Evolutionary conservation across 2,329 filamentous ascomycete species (phyloP).

Genomic region (Amesomyces nigricolor): DNA sequence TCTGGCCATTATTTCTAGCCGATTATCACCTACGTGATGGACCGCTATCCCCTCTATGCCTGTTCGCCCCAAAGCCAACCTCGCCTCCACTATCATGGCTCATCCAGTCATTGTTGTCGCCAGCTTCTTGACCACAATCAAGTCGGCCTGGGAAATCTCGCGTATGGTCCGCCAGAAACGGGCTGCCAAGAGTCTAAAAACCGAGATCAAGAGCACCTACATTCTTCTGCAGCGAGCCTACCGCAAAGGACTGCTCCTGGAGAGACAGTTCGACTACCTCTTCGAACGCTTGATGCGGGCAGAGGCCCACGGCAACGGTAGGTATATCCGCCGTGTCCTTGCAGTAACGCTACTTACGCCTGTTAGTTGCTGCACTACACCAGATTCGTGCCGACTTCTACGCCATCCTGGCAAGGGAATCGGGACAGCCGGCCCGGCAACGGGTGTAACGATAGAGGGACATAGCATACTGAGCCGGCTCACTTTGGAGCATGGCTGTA

Average conservation of each 20-base stretch:
- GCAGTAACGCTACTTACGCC: not conserved
- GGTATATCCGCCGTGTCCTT: not conserved
- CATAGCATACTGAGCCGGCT: not conserved
- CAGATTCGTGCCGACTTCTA: not conserved
- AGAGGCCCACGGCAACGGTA: constrained; percentile 8
- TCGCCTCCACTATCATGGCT: constrained; percentile 5
- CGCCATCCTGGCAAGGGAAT: not conserved
- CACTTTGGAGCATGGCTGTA: not conserved
- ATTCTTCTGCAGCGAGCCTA: constrained; percentile 11
- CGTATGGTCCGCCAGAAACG: constrained; percentile 5
- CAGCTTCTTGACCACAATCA: constrained; percentile 13
- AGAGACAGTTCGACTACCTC: constrained; percentile 10
- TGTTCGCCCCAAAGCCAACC: not conserved
- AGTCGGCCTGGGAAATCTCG: not conserved
- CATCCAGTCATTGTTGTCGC: not conserved
- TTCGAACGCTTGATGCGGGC: constrained; percentile 8
- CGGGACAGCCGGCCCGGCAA: not conserved
- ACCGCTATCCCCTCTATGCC: constrained; percentile 3
- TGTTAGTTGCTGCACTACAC: not conserved
- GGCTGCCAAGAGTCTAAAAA: constrained; percentile 9
- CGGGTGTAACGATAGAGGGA: not conserved
- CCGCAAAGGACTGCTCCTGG: constrained; percentile 11
- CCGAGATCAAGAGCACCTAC: constrained; percentile 6
- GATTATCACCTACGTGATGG: not conserved
- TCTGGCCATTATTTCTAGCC: not conserved